These are phyloP conservation scores for Vaccinium corymbosum DNA, from an alignment of 148 eudicot genomes.

Conservation along the genomic window DNA sequence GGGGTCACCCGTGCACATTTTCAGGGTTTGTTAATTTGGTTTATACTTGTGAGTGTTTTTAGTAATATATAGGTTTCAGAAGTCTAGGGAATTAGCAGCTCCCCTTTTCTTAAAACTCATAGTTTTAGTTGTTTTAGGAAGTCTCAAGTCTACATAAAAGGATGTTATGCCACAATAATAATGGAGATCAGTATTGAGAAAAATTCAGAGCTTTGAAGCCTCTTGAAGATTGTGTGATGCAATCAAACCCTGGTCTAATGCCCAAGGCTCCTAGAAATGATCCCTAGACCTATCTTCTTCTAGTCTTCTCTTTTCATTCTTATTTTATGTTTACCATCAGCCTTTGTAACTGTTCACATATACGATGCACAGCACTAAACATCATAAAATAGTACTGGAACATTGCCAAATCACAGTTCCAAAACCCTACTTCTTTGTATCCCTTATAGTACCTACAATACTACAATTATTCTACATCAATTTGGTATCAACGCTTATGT, in stretches of 20 bases:
- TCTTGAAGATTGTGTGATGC: not conserved
- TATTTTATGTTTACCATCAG: too few relatives aligned
- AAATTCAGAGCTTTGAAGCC: not conserved
- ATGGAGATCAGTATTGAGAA: not conserved
- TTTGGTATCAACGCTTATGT: not conserved
- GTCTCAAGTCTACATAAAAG: not conserved
- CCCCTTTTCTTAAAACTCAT: not conserved
- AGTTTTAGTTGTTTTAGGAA: not conserved
- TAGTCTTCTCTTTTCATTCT: too few relatives aligned
- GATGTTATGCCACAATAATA: not conserved
- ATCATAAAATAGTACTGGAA: too few relatives aligned
- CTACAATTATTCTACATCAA: not conserved
- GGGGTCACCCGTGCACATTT: too few relatives aligned
- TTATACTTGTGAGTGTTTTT: too few relatives aligned
- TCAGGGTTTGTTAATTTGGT: too few relatives aligned
- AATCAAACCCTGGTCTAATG: not conserved
- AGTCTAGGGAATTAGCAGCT: not conserved
- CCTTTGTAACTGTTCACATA: not conserved
- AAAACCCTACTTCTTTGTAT: not conserved
- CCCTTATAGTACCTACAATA: not conserved
- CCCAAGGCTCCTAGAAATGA: not conserved
- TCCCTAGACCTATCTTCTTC: not conserved
- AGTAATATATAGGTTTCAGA: too few relatives aligned
- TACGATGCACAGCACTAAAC: not conserved
- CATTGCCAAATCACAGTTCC: not conserved